These are phyloP conservation scores for Lotus japonicus DNA, from an alignment of 306 rosid genomes.

Conservation along the genomic window DNA sequence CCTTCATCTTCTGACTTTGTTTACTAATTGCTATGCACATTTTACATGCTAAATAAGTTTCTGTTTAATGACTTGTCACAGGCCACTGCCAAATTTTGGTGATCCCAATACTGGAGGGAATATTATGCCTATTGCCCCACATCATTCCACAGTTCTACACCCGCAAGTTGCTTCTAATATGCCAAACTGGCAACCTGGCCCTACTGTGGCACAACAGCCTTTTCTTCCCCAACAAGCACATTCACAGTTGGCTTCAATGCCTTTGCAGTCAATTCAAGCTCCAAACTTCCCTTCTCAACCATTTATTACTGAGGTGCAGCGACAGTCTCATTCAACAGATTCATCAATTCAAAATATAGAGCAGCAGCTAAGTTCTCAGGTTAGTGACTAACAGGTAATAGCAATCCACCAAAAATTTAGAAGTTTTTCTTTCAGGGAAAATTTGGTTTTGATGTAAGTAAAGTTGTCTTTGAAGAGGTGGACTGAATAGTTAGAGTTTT, in stretches of 20 bases:
- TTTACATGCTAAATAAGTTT: not conserved
- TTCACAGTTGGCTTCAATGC: conserved; percentile 41
- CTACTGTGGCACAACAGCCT: conserved; percentile 36
- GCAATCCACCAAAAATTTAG: conserved; percentile 17
- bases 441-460: conserved; percentile 8
- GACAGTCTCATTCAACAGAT: conserved; percentile 37
- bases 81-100: conserved; percentile 49
- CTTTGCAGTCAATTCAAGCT: conserved; percentile 37
- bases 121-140: conserved; percentile 40
- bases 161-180: conserved; percentile 40
- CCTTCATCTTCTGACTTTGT: not conserved
- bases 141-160: conserved; percentile 46
- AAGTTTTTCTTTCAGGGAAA: conserved; percentile 2
- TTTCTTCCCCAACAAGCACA: conserved; percentile 41
- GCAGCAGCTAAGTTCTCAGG: conserved; percentile 62
- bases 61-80: conserved; percentile 28
- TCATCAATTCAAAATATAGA: conserved; percentile 33
- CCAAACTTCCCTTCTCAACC: conserved; percentile 42
- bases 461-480: conserved; percentile 15
- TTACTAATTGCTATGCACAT: not conserved
- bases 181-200: conserved; percentile 56
- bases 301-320: conserved; percentile 42
- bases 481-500: not conserved
- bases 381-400: conserved; percentile 36
- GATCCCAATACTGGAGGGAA: conserved; percentile 42